Evolutionary conservation across 163 green algal genomes (phyloP).

Genomic region (Trebouxiophyceae sp.): DNA sequence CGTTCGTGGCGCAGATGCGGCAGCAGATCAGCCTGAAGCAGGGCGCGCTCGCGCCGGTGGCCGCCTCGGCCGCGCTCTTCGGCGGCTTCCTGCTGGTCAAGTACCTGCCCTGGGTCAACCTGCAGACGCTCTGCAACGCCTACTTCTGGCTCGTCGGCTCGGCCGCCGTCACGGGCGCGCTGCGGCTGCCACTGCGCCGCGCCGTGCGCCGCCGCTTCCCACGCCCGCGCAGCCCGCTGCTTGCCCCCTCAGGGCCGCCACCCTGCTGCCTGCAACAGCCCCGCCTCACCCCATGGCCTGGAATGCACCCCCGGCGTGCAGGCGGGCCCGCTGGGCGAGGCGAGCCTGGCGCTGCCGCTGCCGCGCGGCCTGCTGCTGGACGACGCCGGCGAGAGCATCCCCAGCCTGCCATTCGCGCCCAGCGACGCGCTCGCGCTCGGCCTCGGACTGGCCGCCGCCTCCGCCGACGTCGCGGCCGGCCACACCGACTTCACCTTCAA

Average conservation of each 20-base stretch:
- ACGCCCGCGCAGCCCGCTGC: no score
- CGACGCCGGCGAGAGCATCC: background rate
- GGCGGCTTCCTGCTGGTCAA: constrained; percentile 50
- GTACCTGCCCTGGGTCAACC: constrained; percentile 45
- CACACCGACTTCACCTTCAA: constrained; percentile 76
- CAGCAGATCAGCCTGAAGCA: constrained; percentile 62
- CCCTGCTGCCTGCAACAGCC: no score
- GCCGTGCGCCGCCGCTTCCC: constrained; percentile 12
- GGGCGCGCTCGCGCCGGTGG: constrained; percentile 47
- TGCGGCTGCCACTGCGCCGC: constrained; percentile 19
- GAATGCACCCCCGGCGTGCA: background rate
- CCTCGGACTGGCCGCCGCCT: constrained; percentile 42
- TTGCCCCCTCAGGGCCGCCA: no score
- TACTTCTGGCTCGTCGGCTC: constrained; percentile 76
- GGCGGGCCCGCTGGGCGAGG: background rate
- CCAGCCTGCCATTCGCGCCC: background rate
- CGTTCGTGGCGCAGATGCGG: constrained; percentile 4
- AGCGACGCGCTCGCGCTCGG: background rate
- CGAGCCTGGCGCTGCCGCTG: background rate
- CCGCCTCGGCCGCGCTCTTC: constrained; percentile 48
- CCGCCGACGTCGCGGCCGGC: constrained; percentile 31
- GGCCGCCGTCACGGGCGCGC: constrained; percentile 34
- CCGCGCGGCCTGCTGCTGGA: constrained; percentile 13
- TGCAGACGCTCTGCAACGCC: constrained; percentile 54
- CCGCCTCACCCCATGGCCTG: background rate